Conservation (phyloP, 2,329 filamentous ascomycete genomes). For the Juglanconis oblonga region DNA sequence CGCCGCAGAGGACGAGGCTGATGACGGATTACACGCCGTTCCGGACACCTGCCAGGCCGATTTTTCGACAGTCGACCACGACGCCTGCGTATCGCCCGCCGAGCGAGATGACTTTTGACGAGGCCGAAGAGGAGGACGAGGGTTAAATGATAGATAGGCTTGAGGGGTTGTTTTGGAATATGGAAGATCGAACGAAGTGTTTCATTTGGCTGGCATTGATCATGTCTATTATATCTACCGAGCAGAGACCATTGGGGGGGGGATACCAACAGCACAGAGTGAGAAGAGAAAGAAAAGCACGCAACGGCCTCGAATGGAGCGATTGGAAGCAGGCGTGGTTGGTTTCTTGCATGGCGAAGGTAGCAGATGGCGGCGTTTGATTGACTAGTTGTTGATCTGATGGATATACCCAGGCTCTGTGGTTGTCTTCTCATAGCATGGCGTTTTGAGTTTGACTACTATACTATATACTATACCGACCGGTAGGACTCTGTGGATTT, state of each 20-base stretch:
- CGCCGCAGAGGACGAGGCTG: conserved; percentile 12
- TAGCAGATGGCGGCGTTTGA: conserved; percentile 1
- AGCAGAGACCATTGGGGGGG: conserved; percentile 1
- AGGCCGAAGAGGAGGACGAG: conserved; percentile 8
- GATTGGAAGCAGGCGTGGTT: neutral
- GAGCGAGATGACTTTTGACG: conserved; percentile 17
- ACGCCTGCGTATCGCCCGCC: conserved; percentile 16
- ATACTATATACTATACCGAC: neutral
- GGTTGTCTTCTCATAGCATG: conserved; percentile 6
- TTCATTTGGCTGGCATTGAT: conserved; percentile 10
- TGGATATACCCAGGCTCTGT: conserved; percentile 6
- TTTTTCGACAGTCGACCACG: conserved; percentile 11
- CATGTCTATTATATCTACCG: conserved; percentile 5
- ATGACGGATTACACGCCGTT: conserved; percentile 16
- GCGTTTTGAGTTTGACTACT: neutral
- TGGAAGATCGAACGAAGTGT: neutral
- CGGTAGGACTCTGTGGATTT: too few species aligned
- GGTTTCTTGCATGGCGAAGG: neutral
- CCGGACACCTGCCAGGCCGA: conserved; percentile 15
- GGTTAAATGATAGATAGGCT: neutral
- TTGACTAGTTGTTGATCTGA: neutral
- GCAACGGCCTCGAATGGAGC: neutral
- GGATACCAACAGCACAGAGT: neutral
- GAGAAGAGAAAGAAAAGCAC: neutral
- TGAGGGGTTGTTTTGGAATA: neutral